Evolutionary conservation across 768 basidiomycete species (phyloP), one percentile per base, ranked within the genome.

Genomic region (Paxillus ammoniavirescens): DNA sequence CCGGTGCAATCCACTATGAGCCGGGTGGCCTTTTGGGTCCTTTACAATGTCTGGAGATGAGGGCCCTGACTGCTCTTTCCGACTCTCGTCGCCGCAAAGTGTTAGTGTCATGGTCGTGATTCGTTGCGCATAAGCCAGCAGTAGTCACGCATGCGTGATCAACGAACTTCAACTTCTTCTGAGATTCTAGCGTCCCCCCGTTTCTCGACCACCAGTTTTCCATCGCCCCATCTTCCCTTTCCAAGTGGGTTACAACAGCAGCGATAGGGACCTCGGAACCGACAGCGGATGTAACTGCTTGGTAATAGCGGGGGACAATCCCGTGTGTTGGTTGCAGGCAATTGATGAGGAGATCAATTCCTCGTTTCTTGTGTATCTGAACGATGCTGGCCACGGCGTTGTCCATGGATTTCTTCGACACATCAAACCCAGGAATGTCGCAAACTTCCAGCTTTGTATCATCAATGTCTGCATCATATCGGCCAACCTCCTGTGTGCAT

Each of bases 191-290:
- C 1, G 35, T 43, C 18, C 37, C 42, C 42, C 66, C 54, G 46
- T 74, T 74, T 35, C 45, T 43, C 15, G 26, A 26, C 68, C 68
- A 71, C 69, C 33, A 62, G 47, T 33, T 13, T 4, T 50, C 49
- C 56, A 58, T 58, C 23, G 37, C n/a, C 3, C 31, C 18, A 23
- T 56, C 54, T 26, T 66, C 65, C 44, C 67, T 58, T 54, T 71
- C 69, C 47, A 68, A 50, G 8, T 65, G 64, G 7, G 65, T 67
- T 8, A 71, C 52, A 8, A 67, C 63, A 5, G 65, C 42, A 14
- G 65, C 68, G 23, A 68, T 61, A 2, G 65, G 68, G 4, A 67
- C 67, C 56, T 60, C 30, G 21, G 7, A 2, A 28, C 28, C 21
- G 43, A n/a, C 49, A 41, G 40, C 58, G 62, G 47, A 68, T 56